Evolutionary conservation across 805 yeast genomes (phyloP).

Genomic region (Candida jianshihensis): DNA sequence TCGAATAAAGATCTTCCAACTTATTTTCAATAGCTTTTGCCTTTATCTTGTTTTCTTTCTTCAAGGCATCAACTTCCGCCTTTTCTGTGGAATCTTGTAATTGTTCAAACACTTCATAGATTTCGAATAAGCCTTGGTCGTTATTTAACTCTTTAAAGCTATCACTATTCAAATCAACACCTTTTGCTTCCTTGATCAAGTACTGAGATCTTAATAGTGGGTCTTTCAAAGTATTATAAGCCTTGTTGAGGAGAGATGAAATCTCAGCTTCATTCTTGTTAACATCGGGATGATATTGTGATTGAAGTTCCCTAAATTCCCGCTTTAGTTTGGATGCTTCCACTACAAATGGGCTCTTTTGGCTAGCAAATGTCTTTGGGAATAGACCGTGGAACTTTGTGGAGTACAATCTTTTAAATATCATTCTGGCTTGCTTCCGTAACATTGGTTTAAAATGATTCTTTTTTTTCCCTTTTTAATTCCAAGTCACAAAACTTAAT

Average conservation of each 20-base stretch:
- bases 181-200: slow-evolving; percentile 32
- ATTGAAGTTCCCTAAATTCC: slow-evolving; percentile 72
- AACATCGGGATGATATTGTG: slow-evolving; percentile 76
- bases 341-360: slow-evolving; percentile 62
- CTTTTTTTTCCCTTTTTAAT: neutral
- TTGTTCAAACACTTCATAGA: slow-evolving; percentile 80
- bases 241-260: slow-evolving; percentile 62
- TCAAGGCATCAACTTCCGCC: slow-evolving; percentile 47
- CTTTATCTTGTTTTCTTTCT: slow-evolving; percentile 49
- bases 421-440: neutral
- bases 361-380: slow-evolving; percentile 65
- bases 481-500: neutral
- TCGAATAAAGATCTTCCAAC: slow-evolving; percentile 40
- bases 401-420: slow-evolving; percentile 7
- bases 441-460: neutral
- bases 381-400: slow-evolving; percentile 53
- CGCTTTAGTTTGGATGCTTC: slow-evolving; percentile 52
- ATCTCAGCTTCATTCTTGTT: slow-evolving; percentile 24
- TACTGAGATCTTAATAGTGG: slow-evolving; percentile 71
- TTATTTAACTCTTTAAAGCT: neutral
- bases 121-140: slow-evolving; percentile 49
- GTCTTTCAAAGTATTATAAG: slow-evolving; percentile 61
- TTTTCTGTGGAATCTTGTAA: slow-evolving; percentile 59
- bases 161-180: slow-evolving; percentile 38
- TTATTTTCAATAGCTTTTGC: slow-evolving; percentile 38